Evolutionary conservation across 306 rosid species (phyloP).

Genomic region (Fagus crenata): DNA sequence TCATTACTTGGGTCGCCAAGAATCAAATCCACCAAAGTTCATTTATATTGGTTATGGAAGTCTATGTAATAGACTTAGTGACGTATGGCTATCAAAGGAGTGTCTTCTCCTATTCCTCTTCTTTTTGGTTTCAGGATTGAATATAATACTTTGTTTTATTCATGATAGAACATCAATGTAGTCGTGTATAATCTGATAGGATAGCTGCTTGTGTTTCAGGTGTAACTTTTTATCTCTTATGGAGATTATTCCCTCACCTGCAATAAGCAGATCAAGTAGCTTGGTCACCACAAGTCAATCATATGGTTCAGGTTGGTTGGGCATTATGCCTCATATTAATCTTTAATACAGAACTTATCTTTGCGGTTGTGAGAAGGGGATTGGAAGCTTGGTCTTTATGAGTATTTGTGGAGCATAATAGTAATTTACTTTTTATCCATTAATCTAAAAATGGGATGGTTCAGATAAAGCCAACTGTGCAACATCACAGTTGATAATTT

Average conservation of each 20-base stretch:
- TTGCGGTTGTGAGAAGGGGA: not conserved
- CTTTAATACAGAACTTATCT: not conserved
- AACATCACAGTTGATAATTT: not conserved
- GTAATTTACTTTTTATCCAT: not conserved
- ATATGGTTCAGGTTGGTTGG: not conserved
- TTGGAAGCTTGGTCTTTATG: not conserved
- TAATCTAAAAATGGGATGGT: not conserved
- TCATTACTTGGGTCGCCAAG: not conserved
- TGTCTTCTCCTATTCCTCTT: not conserved
- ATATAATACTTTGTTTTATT: not conserved
- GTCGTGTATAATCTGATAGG: conserved; percentile 1
- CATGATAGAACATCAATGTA: not conserved
- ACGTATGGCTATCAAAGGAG: not conserved
- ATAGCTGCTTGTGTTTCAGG: not conserved
- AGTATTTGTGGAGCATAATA: not conserved
- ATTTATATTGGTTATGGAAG: too few relatives aligned
- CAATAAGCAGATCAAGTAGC: not conserved
- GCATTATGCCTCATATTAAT: not conserved
- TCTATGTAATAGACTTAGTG: not conserved
- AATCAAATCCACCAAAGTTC: not conserved
- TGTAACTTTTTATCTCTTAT: not conserved
- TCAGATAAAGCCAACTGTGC: not conserved
- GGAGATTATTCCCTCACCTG: not conserved
- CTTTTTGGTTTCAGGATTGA: not conserved
- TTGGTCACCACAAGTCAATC: not conserved